Evolutionary conservation across 2,329 filamentous ascomycete genomes (phyloP).

Genomic region (Diaporthe velutina): DNA sequence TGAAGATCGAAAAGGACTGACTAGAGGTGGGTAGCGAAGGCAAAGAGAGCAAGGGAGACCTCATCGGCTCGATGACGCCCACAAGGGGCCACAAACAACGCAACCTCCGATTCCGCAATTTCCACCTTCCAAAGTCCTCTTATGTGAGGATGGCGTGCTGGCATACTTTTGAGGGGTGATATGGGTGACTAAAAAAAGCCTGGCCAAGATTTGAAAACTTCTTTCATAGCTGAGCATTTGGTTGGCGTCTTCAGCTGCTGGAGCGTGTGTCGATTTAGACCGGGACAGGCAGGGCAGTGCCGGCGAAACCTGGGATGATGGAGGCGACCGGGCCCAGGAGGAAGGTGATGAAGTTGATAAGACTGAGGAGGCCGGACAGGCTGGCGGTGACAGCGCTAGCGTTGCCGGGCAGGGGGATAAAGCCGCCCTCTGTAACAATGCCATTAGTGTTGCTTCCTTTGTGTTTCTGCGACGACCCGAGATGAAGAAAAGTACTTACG

Average conservation of each 20-base stretch:
- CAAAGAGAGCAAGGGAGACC: not conserved
- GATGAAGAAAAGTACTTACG: not conserved
- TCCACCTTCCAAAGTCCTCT: not conserved
- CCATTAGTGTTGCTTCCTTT: not conserved
- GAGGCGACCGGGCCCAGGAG: not conserved
- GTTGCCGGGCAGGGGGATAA: constrained; percentile 5
- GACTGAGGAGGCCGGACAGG: constrained; percentile 11
- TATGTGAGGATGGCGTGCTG: too few species aligned
- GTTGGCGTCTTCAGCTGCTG: too few species aligned
- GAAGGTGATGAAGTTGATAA: constrained; percentile 1
- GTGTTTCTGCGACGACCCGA: not conserved
- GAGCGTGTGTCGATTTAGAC: not conserved
- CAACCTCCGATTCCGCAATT: not conserved
- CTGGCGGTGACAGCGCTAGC: not conserved
- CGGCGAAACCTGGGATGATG: not conserved
- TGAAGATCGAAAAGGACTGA: not conserved
- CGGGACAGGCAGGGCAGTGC: not conserved
- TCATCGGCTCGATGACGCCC: not conserved
- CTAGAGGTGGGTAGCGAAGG: not conserved
- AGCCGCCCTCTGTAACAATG: not conserved
- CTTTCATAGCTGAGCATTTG: too few species aligned
- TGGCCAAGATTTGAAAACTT: not conserved
- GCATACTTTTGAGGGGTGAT: not conserved
- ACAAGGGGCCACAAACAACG: too few species aligned
- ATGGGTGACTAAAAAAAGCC: not conserved